These are phyloP conservation scores for Hippophae tibetana DNA, from an alignment of 306 rosid species.

Conservation along the genomic window DNA sequence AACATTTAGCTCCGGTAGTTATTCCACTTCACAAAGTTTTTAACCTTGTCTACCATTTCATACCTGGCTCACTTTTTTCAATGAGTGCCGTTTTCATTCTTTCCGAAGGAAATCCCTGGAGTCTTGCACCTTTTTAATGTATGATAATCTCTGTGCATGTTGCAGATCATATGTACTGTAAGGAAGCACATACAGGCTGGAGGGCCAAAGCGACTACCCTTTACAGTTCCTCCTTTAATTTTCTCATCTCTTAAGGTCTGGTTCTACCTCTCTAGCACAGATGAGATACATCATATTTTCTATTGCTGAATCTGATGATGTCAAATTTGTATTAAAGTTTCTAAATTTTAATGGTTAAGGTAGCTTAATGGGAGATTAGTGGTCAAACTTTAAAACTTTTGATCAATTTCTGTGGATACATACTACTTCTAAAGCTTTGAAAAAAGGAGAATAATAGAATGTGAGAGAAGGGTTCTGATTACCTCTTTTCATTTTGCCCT, in stretches of 20 bases:
- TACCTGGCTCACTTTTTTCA: not conserved
- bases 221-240: conserved; percentile 80
- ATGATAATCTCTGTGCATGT: conserved; percentile 18
- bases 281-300: not conserved
- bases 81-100: not conserved
- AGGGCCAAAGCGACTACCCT: conserved; percentile 87
- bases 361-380: too few relatives aligned
- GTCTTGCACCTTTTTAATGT: conserved; percentile 17
- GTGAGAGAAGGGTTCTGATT: not conserved
- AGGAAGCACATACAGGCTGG: conserved; percentile 78
- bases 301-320: not conserved
- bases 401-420: too few relatives aligned
- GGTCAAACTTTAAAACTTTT: too few relatives aligned
- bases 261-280: not conserved
- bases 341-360: too few relatives aligned
- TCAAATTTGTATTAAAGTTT: not conserved
- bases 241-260: conserved; percentile 85
- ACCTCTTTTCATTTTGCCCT: not conserved
- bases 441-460: too few relatives aligned
- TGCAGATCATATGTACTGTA: conserved; percentile 85
- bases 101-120: conserved; percentile 4
- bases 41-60: too few relatives aligned
- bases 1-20: too few relatives aligned
- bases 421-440: too few relatives aligned
- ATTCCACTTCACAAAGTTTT: too few relatives aligned